Conservation (phyloP, 345 rosid species). For the Aquilaria yunnanensis region DNA sequence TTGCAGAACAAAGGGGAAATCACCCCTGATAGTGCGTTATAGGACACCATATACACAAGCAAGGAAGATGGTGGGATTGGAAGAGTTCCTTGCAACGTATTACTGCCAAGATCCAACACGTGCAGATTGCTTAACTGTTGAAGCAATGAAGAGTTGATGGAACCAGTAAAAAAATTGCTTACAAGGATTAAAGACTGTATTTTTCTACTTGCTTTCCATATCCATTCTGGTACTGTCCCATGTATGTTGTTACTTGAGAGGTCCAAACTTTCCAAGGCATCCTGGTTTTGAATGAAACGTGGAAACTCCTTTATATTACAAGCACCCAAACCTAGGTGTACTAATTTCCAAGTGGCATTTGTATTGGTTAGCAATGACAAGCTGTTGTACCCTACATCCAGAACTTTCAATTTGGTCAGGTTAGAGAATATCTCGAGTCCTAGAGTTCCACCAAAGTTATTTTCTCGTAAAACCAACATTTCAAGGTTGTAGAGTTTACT, state of each 20-base stretch:
- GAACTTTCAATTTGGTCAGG: not conserved
- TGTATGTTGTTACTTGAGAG: constrained; percentile 17
- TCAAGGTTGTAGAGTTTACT: not conserved
- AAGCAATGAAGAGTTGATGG: no score
- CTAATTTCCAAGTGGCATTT: not conserved
- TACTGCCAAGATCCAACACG: no score
- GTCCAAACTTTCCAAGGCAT: not conserved
- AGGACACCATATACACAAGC: not conserved
- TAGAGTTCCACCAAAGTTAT: no score
- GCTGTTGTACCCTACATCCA: constrained; percentile 5
- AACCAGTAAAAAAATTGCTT: constrained; percentile 16
- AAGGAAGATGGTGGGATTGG: constrained; percentile 6
- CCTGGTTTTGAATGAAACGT: constrained; percentile 4
- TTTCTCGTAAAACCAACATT: no score
- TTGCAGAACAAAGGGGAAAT: constrained; percentile 18
- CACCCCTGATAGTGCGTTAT: constrained; percentile 9
- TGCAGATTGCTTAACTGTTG: no score
- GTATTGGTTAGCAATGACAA: not conserved
- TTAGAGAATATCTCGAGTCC: no score
- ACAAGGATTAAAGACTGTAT: constrained; percentile 12
- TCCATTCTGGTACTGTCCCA: constrained; percentile 15
- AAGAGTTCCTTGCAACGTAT: no score
- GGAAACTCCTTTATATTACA: constrained; percentile 10
- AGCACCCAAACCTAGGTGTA: constrained; percentile 1
- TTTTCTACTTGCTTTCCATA: not conserved